Percentiles rank a stretch among this genome's conserved stretches.
These are phyloP conservation scores for Austropuccinia psidii DNA, from an alignment of 1,284 basidiomycete genomes.

Conservation along the genomic window DNA sequence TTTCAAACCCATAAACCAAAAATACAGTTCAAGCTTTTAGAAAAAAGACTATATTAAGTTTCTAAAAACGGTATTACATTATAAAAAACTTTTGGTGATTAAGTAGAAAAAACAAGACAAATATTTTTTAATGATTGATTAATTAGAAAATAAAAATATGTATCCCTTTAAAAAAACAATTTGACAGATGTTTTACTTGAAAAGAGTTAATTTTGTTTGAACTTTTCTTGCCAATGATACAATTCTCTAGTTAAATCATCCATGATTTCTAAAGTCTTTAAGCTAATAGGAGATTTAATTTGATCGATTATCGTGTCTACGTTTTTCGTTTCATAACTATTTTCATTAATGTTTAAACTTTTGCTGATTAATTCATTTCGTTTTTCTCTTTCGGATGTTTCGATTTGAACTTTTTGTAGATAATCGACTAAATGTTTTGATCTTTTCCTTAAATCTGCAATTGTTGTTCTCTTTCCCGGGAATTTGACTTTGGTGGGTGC, in stretches of 20 bases:
- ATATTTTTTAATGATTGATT: no score
- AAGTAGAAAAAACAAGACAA: no score
- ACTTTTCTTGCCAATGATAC: constrained; percentile 75
- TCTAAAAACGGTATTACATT: no score
- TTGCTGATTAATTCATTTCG: constrained; percentile 55
- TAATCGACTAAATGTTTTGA: constrained; percentile 85
- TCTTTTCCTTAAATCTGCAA: constrained; percentile 93
- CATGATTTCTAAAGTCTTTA: constrained; percentile 65
- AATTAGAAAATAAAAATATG: no score
- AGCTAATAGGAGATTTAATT: not conserved
- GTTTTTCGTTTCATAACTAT: constrained; percentile 44
- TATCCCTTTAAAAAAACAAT: no score
- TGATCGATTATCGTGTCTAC: not conserved
- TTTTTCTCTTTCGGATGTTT: constrained; percentile 48
- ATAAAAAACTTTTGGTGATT: no score
- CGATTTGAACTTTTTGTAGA: constrained; percentile 52
- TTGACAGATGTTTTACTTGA: no score
- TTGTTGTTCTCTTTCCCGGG: constrained; percentile 86
- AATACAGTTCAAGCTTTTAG: no score
- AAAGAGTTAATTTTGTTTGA: constrained; percentile 4
- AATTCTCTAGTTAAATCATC: constrained; percentile 79
- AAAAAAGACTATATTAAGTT: no score
- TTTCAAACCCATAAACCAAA: no score
- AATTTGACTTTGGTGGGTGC: constrained; percentile 86
- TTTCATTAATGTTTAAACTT: constrained; percentile 67